Evolutionary conservation across 768 basidiomycete genomes (phyloP), one percentile per base, ranked within the genome.

Genomic region (Peribolospora baueri): DNA sequence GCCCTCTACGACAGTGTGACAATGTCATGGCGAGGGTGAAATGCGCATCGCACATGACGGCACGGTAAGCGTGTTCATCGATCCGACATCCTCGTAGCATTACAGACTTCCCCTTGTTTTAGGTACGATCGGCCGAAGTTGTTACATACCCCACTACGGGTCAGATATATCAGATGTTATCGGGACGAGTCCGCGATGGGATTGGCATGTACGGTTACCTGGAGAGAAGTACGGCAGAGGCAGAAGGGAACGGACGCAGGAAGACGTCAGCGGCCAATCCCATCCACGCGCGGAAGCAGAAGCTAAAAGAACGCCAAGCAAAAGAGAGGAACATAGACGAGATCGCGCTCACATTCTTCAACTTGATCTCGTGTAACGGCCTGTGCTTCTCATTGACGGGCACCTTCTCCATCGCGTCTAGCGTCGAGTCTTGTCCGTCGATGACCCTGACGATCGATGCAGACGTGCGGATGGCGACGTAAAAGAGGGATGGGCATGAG

Each of bases 391-490:
- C 74, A 65, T 77, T 86, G 56, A 97, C 91, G 1, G 87, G 86
- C 0, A 81, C 79, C 36, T 80, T 77, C 66, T 97, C 93, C 76
- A 95, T 86, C n/a, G 75, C 74, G 62, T 97, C 93, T 48, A 98
- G 70, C 4, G 90, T 84, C 3, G 84, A 78, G 65, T 98, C 90
- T n/a, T 75, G 76, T 14, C 93, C 93, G 64, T 98, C 93, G 61
- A 98, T 97, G n/a, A 98, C 88, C 49, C 71, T 72, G 53, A 4
- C 5, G 39, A 48, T n/a, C 39, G 46, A 46, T 14, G 51, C n/a
- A 45, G 43, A 59, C 42, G 9, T 7, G 5, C 8, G 14, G 10
- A 11, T 51, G 13, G 39, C n/a, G 5, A 4, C 10, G n/a, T 10
- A 42, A 37, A 39, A 1, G 46, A n/a, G 14, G 39, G 45, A 2